These are phyloP conservation scores for Cynara cardunculus DNA, from an alignment of 129 eudicot species.

Conservation along the genomic window DNA sequence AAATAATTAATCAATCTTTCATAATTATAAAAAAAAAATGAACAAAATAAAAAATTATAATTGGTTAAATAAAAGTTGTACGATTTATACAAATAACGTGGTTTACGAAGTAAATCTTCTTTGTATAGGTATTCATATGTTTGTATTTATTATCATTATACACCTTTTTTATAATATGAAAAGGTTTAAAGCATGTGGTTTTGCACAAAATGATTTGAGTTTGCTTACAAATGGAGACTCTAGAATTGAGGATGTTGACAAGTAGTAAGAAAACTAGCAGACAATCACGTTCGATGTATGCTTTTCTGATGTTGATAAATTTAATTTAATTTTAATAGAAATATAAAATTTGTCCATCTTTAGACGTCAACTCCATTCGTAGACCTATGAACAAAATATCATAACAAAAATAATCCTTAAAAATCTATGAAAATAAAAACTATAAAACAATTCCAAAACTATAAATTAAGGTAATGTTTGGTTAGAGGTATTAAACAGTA, in stretches of 20 bases:
- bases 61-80: too few species aligned
- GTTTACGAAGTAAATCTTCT: too few species aligned
- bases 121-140: too few species aligned
- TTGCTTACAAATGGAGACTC: not conserved
- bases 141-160: too few species aligned
- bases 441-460: not conserved
- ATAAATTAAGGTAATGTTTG: not conserved
- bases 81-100: too few species aligned
- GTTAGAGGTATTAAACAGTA: too few species aligned
- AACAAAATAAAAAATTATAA: too few species aligned
- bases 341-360: not conserved
- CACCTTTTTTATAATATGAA: too few species aligned
- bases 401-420: not conserved
- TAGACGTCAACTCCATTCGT: not conserved
- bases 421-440: not conserved
- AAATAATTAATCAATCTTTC: too few species aligned
- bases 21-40: too few species aligned
- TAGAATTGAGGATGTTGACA: not conserved
- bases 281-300: not conserved
- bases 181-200: too few species aligned
- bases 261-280: not conserved
- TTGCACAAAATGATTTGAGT: too few species aligned
- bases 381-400: not conserved
- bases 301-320: not conserved
- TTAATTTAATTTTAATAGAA: not conserved